Evolutionary conservation across 2,329 filamentous ascomycete species (phyloP).

Genomic region (Alternaria sp.): DNA sequence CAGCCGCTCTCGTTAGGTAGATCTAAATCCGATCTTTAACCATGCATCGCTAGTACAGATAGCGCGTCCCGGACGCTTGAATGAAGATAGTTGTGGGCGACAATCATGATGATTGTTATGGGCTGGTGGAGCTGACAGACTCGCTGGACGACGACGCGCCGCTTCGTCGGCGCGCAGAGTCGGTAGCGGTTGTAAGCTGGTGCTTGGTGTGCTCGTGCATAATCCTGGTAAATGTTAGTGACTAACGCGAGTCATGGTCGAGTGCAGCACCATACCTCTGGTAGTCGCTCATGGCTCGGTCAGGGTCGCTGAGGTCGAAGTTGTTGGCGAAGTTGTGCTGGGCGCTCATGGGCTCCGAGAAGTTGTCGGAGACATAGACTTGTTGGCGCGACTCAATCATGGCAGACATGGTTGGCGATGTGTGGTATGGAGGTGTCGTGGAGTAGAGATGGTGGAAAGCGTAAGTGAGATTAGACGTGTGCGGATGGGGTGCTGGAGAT

Average conservation of each 20-base stretch:
- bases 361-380: constrained; percentile 53
- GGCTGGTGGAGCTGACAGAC: constrained; percentile 34
- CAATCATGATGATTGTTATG: constrained; percentile 17
- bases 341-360: constrained; percentile 53
- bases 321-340: constrained; percentile 57
- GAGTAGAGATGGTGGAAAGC: neutral
- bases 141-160: constrained; percentile 23
- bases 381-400: constrained; percentile 30
- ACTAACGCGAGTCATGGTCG: neutral
- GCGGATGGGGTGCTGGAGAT: constrained; percentile 12
- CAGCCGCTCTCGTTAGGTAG: constrained; percentile 1
- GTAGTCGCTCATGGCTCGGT: constrained; percentile 54
- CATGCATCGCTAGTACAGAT: constrained; percentile 14
- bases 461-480: constrained; percentile 1
- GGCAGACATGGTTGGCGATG: constrained; percentile 31
- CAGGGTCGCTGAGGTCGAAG: constrained; percentile 54
- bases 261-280: constrained; percentile 49
- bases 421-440: constrained; percentile 3
- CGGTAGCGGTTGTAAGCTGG: constrained; percentile 57
- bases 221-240: constrained; percentile 46
- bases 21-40: constrained; percentile 7
- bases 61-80: constrained; percentile 16
- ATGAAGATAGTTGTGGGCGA: neutral
- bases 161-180: constrained; percentile 55
- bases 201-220: constrained; percentile 62